Conservation (phyloP, 805 yeast genomes). For the Saturnispora bothae region DNA sequence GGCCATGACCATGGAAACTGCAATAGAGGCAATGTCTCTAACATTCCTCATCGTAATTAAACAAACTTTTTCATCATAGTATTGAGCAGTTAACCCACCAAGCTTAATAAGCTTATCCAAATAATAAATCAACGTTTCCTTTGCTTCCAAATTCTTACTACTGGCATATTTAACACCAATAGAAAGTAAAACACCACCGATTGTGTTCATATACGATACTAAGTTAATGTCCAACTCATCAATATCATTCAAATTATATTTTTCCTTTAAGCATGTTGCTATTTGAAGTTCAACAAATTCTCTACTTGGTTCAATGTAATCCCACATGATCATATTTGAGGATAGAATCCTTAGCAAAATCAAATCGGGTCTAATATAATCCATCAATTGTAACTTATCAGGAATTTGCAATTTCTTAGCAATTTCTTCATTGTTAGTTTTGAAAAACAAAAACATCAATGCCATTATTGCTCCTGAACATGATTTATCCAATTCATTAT, state of each 20-base stretch:
- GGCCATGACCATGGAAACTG: constrained; percentile 70
- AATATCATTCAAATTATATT: constrained; percentile 22
- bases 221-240: constrained; percentile 44
- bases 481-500: constrained; percentile 48
- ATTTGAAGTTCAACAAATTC: constrained; percentile 51
- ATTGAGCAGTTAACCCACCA: constrained; percentile 31
- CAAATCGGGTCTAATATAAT: constrained; percentile 71
- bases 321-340: constrained; percentile 64
- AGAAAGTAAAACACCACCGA: constrained; percentile 68
- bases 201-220: constrained; percentile 48
- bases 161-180: constrained; percentile 75
- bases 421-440: constrained; percentile 46
- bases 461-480: constrained; percentile 72
- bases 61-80: constrained; percentile 51
- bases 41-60: constrained; percentile 42
- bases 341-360: constrained; percentile 56
- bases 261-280: constrained; percentile 34
- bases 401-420: constrained; percentile 59
- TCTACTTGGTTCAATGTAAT: constrained; percentile 35
- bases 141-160: constrained; percentile 41
- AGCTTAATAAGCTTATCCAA: constrained; percentile 42
- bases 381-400: constrained; percentile 43
- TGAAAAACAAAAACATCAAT: constrained; percentile 60
- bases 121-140: constrained; percentile 43
- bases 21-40: constrained; percentile 49